Evolutionary conservation across 2,329 filamentous ascomycete species (phyloP).

Genomic region (Colletotrichum melonis): DNA sequence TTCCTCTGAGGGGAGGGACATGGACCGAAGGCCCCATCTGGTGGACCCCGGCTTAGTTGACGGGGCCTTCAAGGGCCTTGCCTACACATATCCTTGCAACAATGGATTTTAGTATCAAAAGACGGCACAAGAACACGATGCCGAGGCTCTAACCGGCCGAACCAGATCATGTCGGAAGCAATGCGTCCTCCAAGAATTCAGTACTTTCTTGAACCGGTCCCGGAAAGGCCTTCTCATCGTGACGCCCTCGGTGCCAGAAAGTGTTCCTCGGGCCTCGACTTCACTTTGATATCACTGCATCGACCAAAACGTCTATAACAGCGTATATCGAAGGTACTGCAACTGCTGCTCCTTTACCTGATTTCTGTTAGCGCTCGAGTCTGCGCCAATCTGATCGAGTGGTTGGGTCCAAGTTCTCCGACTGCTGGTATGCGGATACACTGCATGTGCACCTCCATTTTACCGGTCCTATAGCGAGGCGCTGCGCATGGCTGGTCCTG

Average conservation of each 20-base stretch:
- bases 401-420: background rate
- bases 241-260: background rate
- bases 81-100: background rate
- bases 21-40: background rate
- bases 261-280: background rate
- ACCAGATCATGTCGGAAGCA: background rate
- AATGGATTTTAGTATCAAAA: background rate
- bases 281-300: background rate
- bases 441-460: slow-evolving; percentile 39
- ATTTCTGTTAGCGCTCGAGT: background rate
- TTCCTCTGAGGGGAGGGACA: slow-evolving; percentile 2
- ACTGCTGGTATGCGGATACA: slow-evolving; percentile 11
- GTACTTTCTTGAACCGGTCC: background rate
- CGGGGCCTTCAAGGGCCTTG: background rate
- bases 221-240: background rate
- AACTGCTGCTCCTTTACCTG: background rate
- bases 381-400: background rate
- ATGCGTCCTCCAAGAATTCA: slow-evolving; percentile 5
- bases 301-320: background rate
- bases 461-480: slow-evolving; percentile 45
- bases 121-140: background rate
- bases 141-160: background rate
- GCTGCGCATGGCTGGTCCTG: slow-evolving; percentile 46
- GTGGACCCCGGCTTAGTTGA: background rate
- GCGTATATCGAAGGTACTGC: background rate